Evolutionary conservation across 345 rosid genomes (phyloP), one percentile per base, ranked within the genome.

Genomic region (Camelina neglecta): DNA sequence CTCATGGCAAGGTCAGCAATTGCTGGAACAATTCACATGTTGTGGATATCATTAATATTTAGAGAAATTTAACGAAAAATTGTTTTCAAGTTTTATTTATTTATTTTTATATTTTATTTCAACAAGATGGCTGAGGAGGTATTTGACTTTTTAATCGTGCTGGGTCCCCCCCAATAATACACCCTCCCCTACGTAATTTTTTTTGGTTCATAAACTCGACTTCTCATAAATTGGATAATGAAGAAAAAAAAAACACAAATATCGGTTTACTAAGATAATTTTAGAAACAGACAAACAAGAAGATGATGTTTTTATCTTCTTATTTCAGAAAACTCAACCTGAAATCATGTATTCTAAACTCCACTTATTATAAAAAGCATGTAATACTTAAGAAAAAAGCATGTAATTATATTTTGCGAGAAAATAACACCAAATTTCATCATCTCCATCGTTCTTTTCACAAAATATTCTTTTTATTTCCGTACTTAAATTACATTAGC

Each of bases 21-120:
- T 76, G 71, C 75, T 55, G 80, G 75, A 76, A 63, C 80, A 58
- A 62, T 63, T 76, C 80, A 70, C 80, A 70, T 70, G 71, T 56
- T 62, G 75, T 55, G 60, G 44, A 62, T 69, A 60, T 51, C 45
- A 31, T 53, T 61, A 54, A 29, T 53, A 15, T 29, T 48, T 75
- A 1, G 8, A 8, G 31, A 29, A 3, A 50, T 60, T 33, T 67
- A 4, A 67, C 26, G 3, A 12, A 67, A 75, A 39, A 4, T 39
- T 49, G 20, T 76, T 44, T 69, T 5, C 8, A 61, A 41, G 20
- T 11, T 76, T 44, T 26, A 69, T 26, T 53, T 26, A 26, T 54
- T 39, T 53, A 2, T 8, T 29, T 38, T 8, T 35, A 35, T 35
- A 35, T 3, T 54, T 35, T 67, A 11, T 51, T 60, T 69, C 58